Base-by-base conservation (phyloP, 106 monocot genomes). In the Dioscorea alata region DNA sequence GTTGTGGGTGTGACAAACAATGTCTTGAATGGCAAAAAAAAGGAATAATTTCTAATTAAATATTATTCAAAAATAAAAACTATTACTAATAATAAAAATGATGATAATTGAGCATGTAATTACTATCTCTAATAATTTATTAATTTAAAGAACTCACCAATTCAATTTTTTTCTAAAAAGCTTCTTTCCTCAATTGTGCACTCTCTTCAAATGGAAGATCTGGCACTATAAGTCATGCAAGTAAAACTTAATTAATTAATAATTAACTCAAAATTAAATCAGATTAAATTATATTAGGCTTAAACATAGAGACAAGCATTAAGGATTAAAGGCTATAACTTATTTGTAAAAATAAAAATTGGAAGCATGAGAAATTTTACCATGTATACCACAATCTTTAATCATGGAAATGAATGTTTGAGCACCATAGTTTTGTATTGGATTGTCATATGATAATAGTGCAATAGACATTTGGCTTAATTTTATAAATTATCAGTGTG, bases 1-100 rank as follows among this genome's bases (percentile, higher is more conserved):
- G 89, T 89, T 17, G 89, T 89, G 33, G 89, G 89, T 57, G 89
- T 85, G 35, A 85, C 85, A 71, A 89, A 74, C 24, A 89, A 74
- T 58, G 85, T 80, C 89, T 89, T 64, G 2, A 57, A 57, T 50
- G 33, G 34, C 71, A 50, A 12, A 33, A 7, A 13, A 28, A 57
- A n/a, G n/a, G n/a, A 49, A 53, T 5, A 42, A 42, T 8, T 42
- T 42, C 42, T 10, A 71, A 14, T n/a, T n/a, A n/a, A 42, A 42
- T 42, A 42, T 42, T 42, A 48, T 8, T 23, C 31, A 34, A 52
- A 22, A 15, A 42, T 22, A 54, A 56, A 12, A n/a, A n/a, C 7
- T 8, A 68, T 3, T 15, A 20, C 19, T 8, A n/a, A 21, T 32
- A 62, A 32, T 13, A 4, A 51, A 2, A 4, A 12, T 13, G 17